Evolutionary conservation across 2,329 filamentous ascomycete genomes (phyloP).

Genomic region (Cryphonectria radicalis): DNA sequence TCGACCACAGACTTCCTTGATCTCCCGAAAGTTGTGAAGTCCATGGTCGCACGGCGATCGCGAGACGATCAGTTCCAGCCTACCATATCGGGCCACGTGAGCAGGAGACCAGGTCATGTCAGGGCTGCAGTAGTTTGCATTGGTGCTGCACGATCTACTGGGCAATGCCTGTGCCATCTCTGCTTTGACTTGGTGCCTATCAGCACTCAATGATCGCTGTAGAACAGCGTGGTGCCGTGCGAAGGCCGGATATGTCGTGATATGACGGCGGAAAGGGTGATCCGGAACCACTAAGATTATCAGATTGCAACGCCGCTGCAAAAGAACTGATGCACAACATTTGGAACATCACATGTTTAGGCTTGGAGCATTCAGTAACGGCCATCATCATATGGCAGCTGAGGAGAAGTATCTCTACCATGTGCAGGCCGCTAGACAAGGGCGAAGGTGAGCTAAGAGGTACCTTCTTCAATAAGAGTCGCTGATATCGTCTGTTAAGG

Average conservation of each 20-base stretch:
- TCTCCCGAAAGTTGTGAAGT: neutral
- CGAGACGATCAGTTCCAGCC: neutral
- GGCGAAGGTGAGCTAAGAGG: neutral
- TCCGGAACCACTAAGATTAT: neutral
- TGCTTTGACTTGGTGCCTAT: neutral
- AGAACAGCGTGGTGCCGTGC: conserved; percentile 2
- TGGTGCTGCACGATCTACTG: neutral
- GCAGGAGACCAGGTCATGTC: neutral
- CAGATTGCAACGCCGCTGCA: neutral
- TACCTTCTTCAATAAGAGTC: neutral
- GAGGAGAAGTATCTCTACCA: neutral
- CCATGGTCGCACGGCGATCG: neutral
- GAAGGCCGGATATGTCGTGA: neutral
- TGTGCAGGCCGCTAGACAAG: neutral
- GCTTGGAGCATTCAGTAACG: neutral
- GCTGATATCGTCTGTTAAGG: neutral
- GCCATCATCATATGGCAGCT: neutral
- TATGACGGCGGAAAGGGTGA: neutral
- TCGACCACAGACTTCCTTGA: neutral
- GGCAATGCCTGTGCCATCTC: neutral
- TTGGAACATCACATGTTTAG: neutral
- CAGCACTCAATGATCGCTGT: neutral
- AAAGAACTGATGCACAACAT: neutral
- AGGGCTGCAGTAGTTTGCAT: conserved; percentile 14
- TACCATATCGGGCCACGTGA: conserved; percentile 9